phyloP scores from a whole-genome alignment of 768 basidiomycete species.

The Mycena crocata region DNA sequence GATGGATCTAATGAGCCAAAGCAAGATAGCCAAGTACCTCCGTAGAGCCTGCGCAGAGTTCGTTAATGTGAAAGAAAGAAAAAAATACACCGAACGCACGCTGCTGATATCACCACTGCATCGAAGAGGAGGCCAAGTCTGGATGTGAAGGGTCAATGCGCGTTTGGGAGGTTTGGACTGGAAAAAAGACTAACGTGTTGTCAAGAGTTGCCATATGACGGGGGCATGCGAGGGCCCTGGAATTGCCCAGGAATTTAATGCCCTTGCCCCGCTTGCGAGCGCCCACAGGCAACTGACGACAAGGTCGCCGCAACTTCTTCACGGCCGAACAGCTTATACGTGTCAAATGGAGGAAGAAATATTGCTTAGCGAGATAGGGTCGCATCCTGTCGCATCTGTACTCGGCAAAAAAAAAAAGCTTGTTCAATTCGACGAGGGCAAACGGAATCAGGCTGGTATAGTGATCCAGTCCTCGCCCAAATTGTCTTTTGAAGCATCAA shows the following conservation, averaged over 20 bases:
- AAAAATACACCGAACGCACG: not conserved
- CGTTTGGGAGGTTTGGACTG: not conserved
- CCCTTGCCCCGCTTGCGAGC: not conserved
- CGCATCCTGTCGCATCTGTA: too few species aligned
- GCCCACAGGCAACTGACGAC: too few species aligned
- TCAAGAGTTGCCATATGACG: conserved; percentile 18
- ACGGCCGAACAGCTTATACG: too few species aligned
- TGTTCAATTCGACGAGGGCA: too few species aligned
- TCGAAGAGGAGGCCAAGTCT: conserved; percentile 9
- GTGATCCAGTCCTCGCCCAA: too few species aligned
- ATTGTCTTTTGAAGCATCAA: too few species aligned
- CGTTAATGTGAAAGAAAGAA: too few species aligned
- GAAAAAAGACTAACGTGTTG: conserved; percentile 11
- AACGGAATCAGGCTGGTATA: too few species aligned
- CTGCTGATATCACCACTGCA: conserved; percentile 16
- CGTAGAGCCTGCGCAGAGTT: not conserved
- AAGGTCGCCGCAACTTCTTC: not conserved
- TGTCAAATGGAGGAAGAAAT: too few species aligned
- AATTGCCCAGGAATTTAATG: not conserved
- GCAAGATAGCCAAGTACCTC: too few species aligned
- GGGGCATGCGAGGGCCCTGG: not conserved
- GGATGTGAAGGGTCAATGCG: not conserved
- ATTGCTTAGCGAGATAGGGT: too few species aligned
- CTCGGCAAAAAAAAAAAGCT: too few species aligned
- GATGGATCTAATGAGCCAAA: not conserved